Conservation (phyloP, 441 rosid genomes). For the Aleurites moluccanus region DNA sequence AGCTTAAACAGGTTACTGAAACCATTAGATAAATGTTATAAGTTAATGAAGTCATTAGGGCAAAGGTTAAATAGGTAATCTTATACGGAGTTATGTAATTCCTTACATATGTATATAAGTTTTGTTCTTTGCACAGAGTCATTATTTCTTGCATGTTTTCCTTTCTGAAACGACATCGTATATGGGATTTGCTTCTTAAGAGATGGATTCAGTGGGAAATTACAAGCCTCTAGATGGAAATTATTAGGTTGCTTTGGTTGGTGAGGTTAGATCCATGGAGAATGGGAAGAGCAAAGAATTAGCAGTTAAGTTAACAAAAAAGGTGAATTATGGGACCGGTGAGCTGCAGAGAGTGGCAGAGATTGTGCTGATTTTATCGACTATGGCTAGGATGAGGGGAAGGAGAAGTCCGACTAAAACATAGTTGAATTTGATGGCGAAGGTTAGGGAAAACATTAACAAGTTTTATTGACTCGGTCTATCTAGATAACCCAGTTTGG, state of each 20-base stretch:
- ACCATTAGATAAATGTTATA: too few species aligned
- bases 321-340: conserved; percentile 33
- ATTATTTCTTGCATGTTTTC: conserved; percentile 20
- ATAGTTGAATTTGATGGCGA: conserved; percentile 66
- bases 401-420: conserved; percentile 62
- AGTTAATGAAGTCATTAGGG: too few species aligned
- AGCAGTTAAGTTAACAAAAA: conserved; percentile 37
- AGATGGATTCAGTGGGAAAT: conserved; percentile 40
- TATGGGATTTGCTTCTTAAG: conserved; percentile 4
- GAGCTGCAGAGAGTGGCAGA: conserved; percentile 70
- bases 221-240: too few species aligned
- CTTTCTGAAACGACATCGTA: background rate
- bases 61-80: too few species aligned
- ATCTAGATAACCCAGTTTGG: too few species aligned
- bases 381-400: conserved; percentile 70
- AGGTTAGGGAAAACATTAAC: conserved; percentile 82
- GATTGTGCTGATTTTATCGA: conserved; percentile 78
- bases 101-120: too few species aligned
- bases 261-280: conserved; percentile 40
- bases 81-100: too few species aligned
- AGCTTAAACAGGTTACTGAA: too few species aligned
- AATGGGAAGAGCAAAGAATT: conserved; percentile 27
- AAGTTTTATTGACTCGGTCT: too few species aligned
- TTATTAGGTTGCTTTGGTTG: conserved; percentile 22
- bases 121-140: too few species aligned